These are phyloP conservation scores for Penicillium sp. DNA, from an alignment of 2,329 filamentous ascomycete species.

Conservation along the genomic window DNA sequence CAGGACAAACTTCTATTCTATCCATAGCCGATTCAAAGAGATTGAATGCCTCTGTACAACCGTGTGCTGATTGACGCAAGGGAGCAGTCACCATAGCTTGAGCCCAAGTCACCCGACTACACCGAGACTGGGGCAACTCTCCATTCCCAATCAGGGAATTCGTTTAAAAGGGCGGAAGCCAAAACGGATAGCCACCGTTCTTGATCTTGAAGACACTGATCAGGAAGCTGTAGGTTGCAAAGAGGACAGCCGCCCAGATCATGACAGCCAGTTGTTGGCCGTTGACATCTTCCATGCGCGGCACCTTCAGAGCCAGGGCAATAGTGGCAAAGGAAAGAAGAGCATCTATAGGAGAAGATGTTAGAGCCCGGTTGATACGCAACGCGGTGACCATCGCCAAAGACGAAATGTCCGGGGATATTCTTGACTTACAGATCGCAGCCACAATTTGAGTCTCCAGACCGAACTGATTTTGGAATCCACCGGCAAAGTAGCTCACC, in stretches of 20 bases:
- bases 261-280: conserved; percentile 76
- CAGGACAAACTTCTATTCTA: background rate
- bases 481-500: conserved; percentile 80
- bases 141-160: background rate
- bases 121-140: background rate
- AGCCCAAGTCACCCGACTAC: background rate
- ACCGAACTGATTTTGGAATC: conserved; percentile 90
- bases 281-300: conserved; percentile 72
- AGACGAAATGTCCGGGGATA: too few relatives aligned
- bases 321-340: conserved; percentile 85
- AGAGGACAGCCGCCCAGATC: conserved; percentile 68
- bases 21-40: background rate
- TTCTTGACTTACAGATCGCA: conserved; percentile 69
- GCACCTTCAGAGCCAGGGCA: conserved; percentile 83
- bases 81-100: background rate
- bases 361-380: background rate
- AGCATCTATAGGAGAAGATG: conserved; percentile 51
- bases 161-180: conserved; percentile 76
- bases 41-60: background rate
- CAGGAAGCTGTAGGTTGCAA: conserved; percentile 86
- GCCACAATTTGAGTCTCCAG: conserved; percentile 94
- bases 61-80: background rate
- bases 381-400: too few relatives aligned
- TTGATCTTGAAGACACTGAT: conserved; percentile 90
- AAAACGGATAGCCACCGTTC: conserved; percentile 93